Conservation (phyloP, 306 rosid species). For the Castanea mollissima region DNA sequence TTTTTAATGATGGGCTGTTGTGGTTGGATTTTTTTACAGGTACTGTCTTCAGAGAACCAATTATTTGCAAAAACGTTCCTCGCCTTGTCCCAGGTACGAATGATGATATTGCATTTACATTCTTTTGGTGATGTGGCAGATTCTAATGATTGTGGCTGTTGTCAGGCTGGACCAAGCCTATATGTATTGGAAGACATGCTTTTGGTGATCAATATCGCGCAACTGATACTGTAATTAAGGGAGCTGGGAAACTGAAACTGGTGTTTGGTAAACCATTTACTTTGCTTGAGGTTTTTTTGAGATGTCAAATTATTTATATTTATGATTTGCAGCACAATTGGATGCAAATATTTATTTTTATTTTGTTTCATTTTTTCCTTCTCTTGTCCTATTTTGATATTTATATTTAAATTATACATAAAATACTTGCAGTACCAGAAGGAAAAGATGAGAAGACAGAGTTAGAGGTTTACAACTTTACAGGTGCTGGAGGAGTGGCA, state of each 20-base stretch:
- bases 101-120: conserved; percentile 6
- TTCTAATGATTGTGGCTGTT: conserved; percentile 1
- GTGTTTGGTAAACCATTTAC: conserved; percentile 68
- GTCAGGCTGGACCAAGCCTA: conserved; percentile 90
- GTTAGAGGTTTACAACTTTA: conserved; percentile 80
- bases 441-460: conserved; percentile 73
- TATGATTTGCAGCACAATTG: not conserved
- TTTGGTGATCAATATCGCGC: conserved; percentile 97
- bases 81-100: conserved; percentile 95
- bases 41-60: conserved; percentile 97
- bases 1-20: not conserved
- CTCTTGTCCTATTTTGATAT: conserved; percentile 1
- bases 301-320: not conserved
- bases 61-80: conserved; percentile 89
- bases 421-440: conserved; percentile 62
- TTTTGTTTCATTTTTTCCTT: not conserved
- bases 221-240: conserved; percentile 85
- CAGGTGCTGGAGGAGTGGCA: conserved; percentile 90
- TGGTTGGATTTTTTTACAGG: conserved; percentile 46
- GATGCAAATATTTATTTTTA: not conserved
- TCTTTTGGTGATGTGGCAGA: conserved; percentile 11
- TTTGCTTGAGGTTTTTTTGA: conserved; percentile 7
- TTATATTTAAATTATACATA: conserved; percentile 13
- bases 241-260: conserved; percentile 84
- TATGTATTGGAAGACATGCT: conserved; percentile 98